A percentile compares a stretch with the other conserved stretches of the same genome.
Conservation (phyloP, 169 alveolate species). For the Plasmodium yoelii region DNA sequence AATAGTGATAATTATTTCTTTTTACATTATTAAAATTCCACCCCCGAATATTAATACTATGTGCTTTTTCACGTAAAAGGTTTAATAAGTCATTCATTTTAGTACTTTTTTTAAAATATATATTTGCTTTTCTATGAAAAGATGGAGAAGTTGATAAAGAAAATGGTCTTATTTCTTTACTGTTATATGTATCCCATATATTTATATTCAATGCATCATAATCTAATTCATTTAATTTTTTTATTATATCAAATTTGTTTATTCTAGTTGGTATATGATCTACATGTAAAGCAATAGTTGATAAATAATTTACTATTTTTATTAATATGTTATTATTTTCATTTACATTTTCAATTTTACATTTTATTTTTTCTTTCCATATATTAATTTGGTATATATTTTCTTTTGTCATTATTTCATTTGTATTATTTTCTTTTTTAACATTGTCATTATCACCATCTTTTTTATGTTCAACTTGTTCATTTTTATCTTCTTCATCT, state of each 20-base stretch:
- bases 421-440: not conserved
- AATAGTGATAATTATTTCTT: slow-evolving; percentile 43
- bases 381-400: slow-evolving; percentile 12
- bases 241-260: slow-evolving; percentile 47
- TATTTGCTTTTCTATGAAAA: slow-evolving; percentile 51
- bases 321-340: slow-evolving; percentile 47
- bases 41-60: slow-evolving; percentile 9
- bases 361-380: slow-evolving; percentile 75
- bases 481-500: slow-evolving; percentile 4
- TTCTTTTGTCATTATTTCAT: not conserved
- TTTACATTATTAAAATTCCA: slow-evolving; percentile 33
- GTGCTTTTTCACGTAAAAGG: slow-evolving; percentile 34
- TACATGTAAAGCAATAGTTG: slow-evolving; percentile 22
- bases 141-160: slow-evolving; percentile 15
- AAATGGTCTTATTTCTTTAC: slow-evolving; percentile 35
- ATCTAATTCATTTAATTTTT: slow-evolving; percentile 27
- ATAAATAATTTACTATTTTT: slow-evolving; percentile 41
- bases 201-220: slow-evolving; percentile 38
- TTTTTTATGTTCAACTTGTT: not conserved
- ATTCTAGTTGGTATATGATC: slow-evolving; percentile 39
- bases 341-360: slow-evolving; percentile 60
- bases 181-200: slow-evolving; percentile 52
- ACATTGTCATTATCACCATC: not conserved
- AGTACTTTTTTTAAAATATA: slow-evolving; percentile 46
- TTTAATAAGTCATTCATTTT: slow-evolving; percentile 10